A percentile compares a stretch with the other conserved stretches of the same genome.
Conservation (phyloP, 768 basidiomycete genomes). For the Cystofilobasidium ferigula region DNA sequence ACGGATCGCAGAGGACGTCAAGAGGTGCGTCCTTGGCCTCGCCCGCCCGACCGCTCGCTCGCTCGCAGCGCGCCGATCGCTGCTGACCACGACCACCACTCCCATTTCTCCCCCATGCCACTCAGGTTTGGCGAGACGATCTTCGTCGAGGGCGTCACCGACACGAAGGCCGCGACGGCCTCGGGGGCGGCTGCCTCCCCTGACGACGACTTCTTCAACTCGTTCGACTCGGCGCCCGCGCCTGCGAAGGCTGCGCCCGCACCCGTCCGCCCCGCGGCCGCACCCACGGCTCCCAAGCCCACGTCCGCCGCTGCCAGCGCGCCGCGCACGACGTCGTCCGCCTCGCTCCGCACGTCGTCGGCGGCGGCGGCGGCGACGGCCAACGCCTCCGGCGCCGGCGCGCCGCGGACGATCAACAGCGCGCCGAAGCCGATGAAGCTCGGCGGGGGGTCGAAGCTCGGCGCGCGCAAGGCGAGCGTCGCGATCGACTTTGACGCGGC, state of each 20-base stretch:
- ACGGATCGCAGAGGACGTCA: constrained; percentile 63
- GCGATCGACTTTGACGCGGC: constrained; percentile 90
- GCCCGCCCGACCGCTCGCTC: background rate
- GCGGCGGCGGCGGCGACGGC: constrained; percentile 1
- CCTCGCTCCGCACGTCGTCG: constrained; percentile 43
- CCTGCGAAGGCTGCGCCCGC: constrained; percentile 47
- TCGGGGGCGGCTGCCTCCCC: constrained; percentile 40
- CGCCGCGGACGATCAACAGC: background rate
- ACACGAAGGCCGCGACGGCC: constrained; percentile 38
- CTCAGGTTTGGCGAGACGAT: constrained; percentile 64
- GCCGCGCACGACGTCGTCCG: constrained; percentile 57
- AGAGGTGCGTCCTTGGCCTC: constrained; percentile 44
- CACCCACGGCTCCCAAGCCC: constrained; percentile 26
- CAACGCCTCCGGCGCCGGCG: background rate
- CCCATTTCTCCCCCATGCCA: background rate
- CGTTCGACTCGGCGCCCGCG: constrained; percentile 65
- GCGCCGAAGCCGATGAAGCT: constrained; percentile 46
- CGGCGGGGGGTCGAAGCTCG: constrained; percentile 50
- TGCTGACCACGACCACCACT: background rate
- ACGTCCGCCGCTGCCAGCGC: constrained; percentile 35
- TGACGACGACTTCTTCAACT: constrained; percentile 92
- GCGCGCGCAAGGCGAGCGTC: constrained; percentile 68
- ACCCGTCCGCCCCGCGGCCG: constrained; percentile 42
- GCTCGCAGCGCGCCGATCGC: background rate
- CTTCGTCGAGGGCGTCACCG: constrained; percentile 62